Base-by-base conservation (phyloP, 768 basidiomycete species). In the Boletus insuetus region DNA sequence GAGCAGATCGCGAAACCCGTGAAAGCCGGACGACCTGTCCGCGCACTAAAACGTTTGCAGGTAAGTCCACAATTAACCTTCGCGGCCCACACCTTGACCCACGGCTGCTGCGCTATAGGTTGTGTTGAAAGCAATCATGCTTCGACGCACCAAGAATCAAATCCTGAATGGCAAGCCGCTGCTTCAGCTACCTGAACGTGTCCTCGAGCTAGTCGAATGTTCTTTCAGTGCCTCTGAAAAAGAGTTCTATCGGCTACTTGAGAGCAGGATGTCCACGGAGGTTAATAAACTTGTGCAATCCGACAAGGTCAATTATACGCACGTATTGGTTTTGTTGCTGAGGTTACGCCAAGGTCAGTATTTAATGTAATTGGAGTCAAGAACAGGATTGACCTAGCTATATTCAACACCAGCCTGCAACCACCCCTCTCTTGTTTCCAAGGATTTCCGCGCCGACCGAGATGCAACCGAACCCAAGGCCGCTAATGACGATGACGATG, bases 1-100 rank as follows among this genome's bases (percentile, higher is more conserved):
- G 75, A 76, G 12, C 82, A 86, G 46, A 92, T 99, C 46, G 81
- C 82, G 0, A 81, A 86, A 57, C 93, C 93, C 1, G 82, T 97
- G 46, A 94, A 90, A 69, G 75, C 56, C 56, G 92, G 82, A 32
- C 77, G 68, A 51, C 84, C 82, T 5, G 73, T 66, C 14, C 77
- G 81, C 24, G 90, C 94, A 3, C 87, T 95, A 83, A 94, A 91
- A 64, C 79, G 90, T 44, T 75, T 97, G 20, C 94, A 94, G 53
- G 89, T 89, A 51, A 39, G 74, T 53, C 39, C 32, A 42, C 3
- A 31, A 20, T 31, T 12, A 26, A 10, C 17, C 14, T 32, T 46
- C 31, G 26, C 17, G 10, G 31, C 4, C 10, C 19, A 35, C 34
- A 34, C n/a, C 24, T 24, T 54, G 6, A 42, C 22, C 4, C 7